Base-by-base conservation (phyloP, 805 yeast species). In the Zygosaccharomyces pseudorouxii region DNA sequence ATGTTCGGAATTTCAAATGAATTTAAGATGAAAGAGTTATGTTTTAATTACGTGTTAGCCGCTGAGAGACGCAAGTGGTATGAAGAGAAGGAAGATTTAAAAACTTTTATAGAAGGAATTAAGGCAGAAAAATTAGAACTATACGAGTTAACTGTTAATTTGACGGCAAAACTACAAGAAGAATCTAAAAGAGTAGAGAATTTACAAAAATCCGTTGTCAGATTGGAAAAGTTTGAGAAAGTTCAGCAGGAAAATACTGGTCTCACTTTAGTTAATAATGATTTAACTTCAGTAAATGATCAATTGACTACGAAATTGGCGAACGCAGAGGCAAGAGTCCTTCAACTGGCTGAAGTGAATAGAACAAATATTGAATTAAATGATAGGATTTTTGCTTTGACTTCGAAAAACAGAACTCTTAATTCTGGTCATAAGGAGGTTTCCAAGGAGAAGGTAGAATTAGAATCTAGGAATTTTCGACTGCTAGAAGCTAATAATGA, bases 1-100 rank as follows among this genome's bases (percentile, higher is more conserved):
- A 33, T 39, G 12, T 22, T 23, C 10, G 52, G 47, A 5, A 22
- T 49, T 23, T 38, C 40, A 5, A 49, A 20, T 38, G 49, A 41
- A 2, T 42, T 49, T 18, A 33, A 35, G 35, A 19, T 38, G 28
- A 42, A 49, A 36, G 49, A 49, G 28, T 27, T 49, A 6, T 45
- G 49, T 19, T 38, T 35, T 31, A 22, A 35, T 12, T 30, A 31
- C 19, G 25, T 49, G 48, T 6, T 33, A 20, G 44, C 44, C 12
- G 44, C 44, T 6, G 33, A 41, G 18, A 41, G 23, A 18, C 44
- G 44, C 4, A 41, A 41, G 23, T 33, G 33, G 14, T 41, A 29
- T 29, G 44, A 41, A 19, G 37, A 41, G 11, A n/a, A 20, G 12
- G 44, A 41, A 12, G 36, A 18, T 1, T 18, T 41, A 28, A 29